Evolutionary conservation across 2,329 filamentous ascomycete species (phyloP), one percentile per base, ranked within the genome.

Genomic region (Calonectria pauciramosa): DNA sequence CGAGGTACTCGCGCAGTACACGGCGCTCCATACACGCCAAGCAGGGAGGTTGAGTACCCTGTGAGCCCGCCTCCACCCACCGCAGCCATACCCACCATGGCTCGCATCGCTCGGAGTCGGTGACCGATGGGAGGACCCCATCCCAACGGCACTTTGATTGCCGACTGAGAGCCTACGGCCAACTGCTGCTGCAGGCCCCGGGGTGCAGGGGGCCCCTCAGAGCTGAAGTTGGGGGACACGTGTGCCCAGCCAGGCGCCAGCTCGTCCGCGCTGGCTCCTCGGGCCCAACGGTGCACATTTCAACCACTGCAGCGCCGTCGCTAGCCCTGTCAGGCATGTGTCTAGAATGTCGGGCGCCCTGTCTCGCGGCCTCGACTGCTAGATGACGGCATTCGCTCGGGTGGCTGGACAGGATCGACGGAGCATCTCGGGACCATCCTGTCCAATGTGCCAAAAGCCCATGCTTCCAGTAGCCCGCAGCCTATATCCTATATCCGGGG

Each of bases 61-160:
- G 49, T 38, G 60, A 67, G 44, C 71, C 71, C 56, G 28, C 65
- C 23, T 44, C 38, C 41, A 18, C 60, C 38, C 41, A 18, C 60
- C 26, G 30, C 23, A 18, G 41, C 36, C 51, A 41, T 56, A 28
- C 47, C 68, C 32, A 49, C 68, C 38, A 51, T 70, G 28, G 68
- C 68, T 54, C 44, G 56, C 68, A 44, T 54, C 18, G 49, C 71
- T 56, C 66, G 30, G 66, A 66, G 56, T 54, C 70, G 44, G 56
- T 70, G 41, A 65, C 68, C 47, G 68, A 64, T 54, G 44, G 41
- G 38, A 16, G 18, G 26, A 59, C n/a, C 54, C 71, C 66, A 69
- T 70, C 38, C 38, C 28, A n/a, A 67, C 71, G 71, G 71, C 67
- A 73, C 71, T 73, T 66, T 60, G 59, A 70, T 70, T 70, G 71